Evolutionary conservation across 768 basidiomycete species (phyloP).

Genomic region (Auricularia heimuer): DNA sequence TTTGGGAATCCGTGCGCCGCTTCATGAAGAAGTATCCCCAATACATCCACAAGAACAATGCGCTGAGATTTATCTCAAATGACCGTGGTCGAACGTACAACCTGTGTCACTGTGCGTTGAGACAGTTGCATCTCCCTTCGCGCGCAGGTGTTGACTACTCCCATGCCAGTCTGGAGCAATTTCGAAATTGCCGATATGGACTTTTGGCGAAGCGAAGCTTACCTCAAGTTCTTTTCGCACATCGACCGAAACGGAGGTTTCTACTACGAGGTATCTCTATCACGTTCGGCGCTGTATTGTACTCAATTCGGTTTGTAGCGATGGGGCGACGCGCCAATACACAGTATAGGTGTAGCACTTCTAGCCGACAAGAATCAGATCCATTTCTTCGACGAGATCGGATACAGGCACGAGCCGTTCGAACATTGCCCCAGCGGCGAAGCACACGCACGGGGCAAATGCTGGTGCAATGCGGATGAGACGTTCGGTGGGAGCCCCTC

Average conservation of each 20-base stretch:
- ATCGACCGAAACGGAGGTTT: slow-evolving; percentile 76
- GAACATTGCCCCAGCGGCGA: slow-evolving; percentile 81
- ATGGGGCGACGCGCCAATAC: slow-evolving; percentile 93
- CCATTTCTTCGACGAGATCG: slow-evolving; percentile 93
- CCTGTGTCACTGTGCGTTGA: slow-evolving; percentile 53
- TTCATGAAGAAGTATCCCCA: slow-evolving; percentile 58
- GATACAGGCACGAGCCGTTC: slow-evolving; percentile 90
- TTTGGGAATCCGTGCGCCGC: slow-evolving; percentile 68
- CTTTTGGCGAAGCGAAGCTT: slow-evolving; percentile 77
- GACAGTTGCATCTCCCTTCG: background rate
- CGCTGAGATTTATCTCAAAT: slow-evolving; percentile 66
- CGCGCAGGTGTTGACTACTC: background rate
- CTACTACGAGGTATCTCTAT: slow-evolving; percentile 63
- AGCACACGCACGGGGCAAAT: slow-evolving; percentile 68
- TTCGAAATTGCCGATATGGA: slow-evolving; percentile 85
- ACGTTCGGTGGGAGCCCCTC: slow-evolving; percentile 44
- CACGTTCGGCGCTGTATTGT: background rate
- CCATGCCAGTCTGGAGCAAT: slow-evolving; percentile 74
- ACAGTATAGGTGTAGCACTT: slow-evolving; percentile 83
- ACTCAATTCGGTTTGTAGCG: slow-evolving; percentile 32
- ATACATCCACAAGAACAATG: slow-evolving; percentile 51
- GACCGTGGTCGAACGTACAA: slow-evolving; percentile 66
- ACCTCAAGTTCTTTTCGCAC: slow-evolving; percentile 73
- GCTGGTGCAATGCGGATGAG: slow-evolving; percentile 70
- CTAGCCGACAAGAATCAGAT: slow-evolving; percentile 84